Conservation (phyloP, 306 rosid genomes). For the Pachyrhizus erosus region DNA sequence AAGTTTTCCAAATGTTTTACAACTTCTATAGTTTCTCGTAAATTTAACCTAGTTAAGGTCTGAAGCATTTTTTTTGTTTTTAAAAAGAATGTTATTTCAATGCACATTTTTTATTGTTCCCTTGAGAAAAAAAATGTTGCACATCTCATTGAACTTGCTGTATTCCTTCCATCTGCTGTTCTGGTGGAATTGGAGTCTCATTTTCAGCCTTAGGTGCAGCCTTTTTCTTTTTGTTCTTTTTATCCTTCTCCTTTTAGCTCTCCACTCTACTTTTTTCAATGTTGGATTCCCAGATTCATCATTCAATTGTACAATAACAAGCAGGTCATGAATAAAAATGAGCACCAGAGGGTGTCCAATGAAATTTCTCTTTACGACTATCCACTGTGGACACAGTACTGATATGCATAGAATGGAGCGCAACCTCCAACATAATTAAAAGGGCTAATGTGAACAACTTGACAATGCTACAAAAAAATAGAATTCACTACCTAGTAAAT, state of each 20-base stretch:
- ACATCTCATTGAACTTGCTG: slow-evolving; percentile 56
- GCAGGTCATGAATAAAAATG: slow-evolving; percentile 23
- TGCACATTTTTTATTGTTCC: too few relatives aligned
- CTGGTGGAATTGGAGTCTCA: slow-evolving; percentile 69
- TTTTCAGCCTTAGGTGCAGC: slow-evolving; percentile 56
- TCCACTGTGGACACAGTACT: slow-evolving; percentile 86
- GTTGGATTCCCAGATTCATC: slow-evolving; percentile 93
- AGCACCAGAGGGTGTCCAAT: slow-evolving; percentile 9
- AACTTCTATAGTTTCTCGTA: not conserved
- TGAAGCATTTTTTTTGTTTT: not conserved
- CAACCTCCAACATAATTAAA: slow-evolving; percentile 61
- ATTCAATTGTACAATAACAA: slow-evolving; percentile 65
- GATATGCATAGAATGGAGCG: slow-evolving; percentile 90
- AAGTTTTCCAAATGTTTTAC: not conserved
- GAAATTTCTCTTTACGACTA: slow-evolving; percentile 57
- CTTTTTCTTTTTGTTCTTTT: slow-evolving; percentile 85
- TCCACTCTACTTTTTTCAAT: slow-evolving; percentile 96
- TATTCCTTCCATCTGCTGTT: slow-evolving; percentile 79
- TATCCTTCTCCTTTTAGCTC: slow-evolving; percentile 97
- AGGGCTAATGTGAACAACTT: slow-evolving; percentile 16
- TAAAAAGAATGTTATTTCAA: not conserved
- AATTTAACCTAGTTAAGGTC: slow-evolving; percentile 1
- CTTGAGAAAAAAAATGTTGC: not conserved
- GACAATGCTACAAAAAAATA: not conserved
- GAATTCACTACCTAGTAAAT: too few relatives aligned